Evolutionary conservation across 805 yeast species (phyloP).

Genomic region (Cyberlindnera nakhonratchasimensis): DNA sequence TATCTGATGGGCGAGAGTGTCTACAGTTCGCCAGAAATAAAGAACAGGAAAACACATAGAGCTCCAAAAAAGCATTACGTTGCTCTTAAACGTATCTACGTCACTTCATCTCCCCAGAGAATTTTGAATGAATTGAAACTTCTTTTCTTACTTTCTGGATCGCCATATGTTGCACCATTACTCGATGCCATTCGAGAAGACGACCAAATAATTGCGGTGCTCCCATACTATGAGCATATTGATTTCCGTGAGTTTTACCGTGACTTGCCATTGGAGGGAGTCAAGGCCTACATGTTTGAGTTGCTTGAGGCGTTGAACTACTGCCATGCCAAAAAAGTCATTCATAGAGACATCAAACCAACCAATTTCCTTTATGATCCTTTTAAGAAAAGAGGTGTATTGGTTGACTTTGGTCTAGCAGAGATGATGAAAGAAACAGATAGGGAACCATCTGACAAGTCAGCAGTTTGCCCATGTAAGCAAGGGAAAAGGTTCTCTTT

Average conservation of each 20-base stretch:
- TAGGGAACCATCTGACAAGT: slow-evolving; percentile 7
- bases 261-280: slow-evolving; percentile 74
- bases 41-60: slow-evolving; percentile 26
- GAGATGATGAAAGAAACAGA: slow-evolving; percentile 41
- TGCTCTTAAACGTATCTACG: slow-evolving; percentile 90
- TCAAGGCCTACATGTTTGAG: slow-evolving; percentile 76
- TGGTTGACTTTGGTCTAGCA: slow-evolving; percentile 78
- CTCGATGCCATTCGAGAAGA: slow-evolving; percentile 82
- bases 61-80: slow-evolving; percentile 40
- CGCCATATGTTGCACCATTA: slow-evolving; percentile 78
- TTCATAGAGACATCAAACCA: slow-evolving; percentile 78
- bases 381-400: slow-evolving; percentile 50
- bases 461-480: slow-evolving; percentile 51
- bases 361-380: slow-evolving; percentile 62
- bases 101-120: slow-evolving; percentile 90
- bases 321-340: slow-evolving; percentile 64
- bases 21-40: slow-evolving; percentile 32
- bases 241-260: slow-evolving; percentile 87
- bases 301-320: slow-evolving; percentile 67
- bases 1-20: slow-evolving; percentile 33
- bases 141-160: slow-evolving; percentile 63
- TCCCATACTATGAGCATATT: slow-evolving; percentile 87
- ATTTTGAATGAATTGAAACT: slow-evolving; percentile 84
- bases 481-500: slow-evolving; percentile 26
- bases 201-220: slow-evolving; percentile 90